Evolutionary conservation across 2,329 filamentous ascomycete species (phyloP).

Genomic region (Alternaria gaisen): DNA sequence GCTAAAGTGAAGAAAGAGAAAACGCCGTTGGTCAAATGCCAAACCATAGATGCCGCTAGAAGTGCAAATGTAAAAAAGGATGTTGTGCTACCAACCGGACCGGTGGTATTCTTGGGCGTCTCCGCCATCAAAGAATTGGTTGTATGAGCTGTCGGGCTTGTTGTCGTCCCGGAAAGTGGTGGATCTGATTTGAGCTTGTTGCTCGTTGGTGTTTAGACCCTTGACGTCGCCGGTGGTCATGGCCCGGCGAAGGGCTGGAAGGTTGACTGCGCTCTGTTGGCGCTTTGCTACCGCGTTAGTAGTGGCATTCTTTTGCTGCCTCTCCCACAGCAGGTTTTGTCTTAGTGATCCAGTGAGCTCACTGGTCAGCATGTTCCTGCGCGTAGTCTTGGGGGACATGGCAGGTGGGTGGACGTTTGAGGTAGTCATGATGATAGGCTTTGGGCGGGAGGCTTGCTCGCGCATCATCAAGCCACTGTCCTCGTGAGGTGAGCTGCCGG

Average conservation of each 20-base stretch:
- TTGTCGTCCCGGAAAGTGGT: conserved; percentile 66
- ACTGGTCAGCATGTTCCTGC: conserved; percentile 84
- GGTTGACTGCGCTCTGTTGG: conserved; percentile 70
- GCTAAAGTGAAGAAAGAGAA: conserved; percentile 29
- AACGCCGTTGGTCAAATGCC: conserved; percentile 43
- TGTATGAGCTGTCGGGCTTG: conserved; percentile 75
- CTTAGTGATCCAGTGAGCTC: conserved; percentile 94
- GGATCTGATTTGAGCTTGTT: conserved; percentile 56
- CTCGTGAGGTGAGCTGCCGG: conserved; percentile 65
- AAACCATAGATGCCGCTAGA: conserved; percentile 49
- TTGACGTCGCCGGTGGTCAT: conserved; percentile 79
- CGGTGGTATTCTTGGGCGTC: conserved; percentile 80
- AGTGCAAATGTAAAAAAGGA: conserved; percentile 38
- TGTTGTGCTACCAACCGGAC: conserved; percentile 75
- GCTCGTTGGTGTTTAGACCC: conserved; percentile 77
- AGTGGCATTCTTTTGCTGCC: conserved; percentile 90
- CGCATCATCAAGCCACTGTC: conserved; percentile 67
- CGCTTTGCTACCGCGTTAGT: conserved; percentile 89
- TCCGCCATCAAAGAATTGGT: conserved; percentile 77
- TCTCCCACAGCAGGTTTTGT: conserved; percentile 91
- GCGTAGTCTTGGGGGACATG: conserved; percentile 88
- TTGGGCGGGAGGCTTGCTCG: conserved; percentile 69
- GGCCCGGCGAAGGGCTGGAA: conserved; percentile 46
- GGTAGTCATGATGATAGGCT: conserved; percentile 80
- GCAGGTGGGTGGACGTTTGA: conserved; percentile 76